Evolutionary conservation across 768 basidiomycete genomes (phyloP).

Genomic region (Tephrocybe sp.): DNA sequence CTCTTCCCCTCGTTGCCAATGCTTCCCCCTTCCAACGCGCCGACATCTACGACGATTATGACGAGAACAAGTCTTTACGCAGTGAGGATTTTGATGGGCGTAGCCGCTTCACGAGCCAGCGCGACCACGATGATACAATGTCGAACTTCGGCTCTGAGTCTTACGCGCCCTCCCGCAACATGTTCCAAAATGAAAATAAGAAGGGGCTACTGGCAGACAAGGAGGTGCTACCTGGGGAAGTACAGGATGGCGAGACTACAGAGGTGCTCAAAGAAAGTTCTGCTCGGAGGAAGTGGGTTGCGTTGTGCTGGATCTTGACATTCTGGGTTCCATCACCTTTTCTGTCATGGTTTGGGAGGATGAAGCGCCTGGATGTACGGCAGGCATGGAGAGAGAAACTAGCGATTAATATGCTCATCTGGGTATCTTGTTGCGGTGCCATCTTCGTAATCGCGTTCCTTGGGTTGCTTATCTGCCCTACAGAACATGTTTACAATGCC

Average conservation of each 20-base stretch:
- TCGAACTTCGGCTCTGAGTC: constrained; percentile 90
- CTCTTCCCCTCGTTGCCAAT: constrained; percentile 80
- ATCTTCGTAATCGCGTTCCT: constrained; percentile 93
- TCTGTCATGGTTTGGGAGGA: constrained; percentile 74
- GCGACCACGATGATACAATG: constrained; percentile 74
- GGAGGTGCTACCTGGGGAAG: constrained; percentile 82
- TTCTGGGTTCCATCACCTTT: constrained; percentile 85
- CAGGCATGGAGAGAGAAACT: constrained; percentile 99
- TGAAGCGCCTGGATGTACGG: constrained; percentile 92
- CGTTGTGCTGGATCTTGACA: constrained; percentile 85
- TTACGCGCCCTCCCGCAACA: constrained; percentile 92
- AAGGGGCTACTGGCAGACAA: constrained; percentile 67
- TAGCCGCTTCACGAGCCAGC: constrained; percentile 74
- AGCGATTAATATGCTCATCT: constrained; percentile 92
- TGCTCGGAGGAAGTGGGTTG: constrained; percentile 85
- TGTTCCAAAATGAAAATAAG: constrained; percentile 88
- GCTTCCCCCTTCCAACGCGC: constrained; percentile 82
- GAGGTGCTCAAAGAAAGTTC: constrained; percentile 85
- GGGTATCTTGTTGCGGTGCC: constrained; percentile 87
- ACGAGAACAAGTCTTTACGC: constrained; percentile 70
- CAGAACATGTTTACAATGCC: constrained; percentile 85
- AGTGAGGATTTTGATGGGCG: constrained; percentile 82
- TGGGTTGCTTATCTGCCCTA: constrained; percentile 89
- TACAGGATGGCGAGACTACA: constrained; percentile 83
- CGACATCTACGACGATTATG: constrained; percentile 74